Evolutionary conservation across 352 stramenopile genomes (phyloP), one percentile per base, ranked within the genome.

Genomic region (Pythium angustatum): DNA sequence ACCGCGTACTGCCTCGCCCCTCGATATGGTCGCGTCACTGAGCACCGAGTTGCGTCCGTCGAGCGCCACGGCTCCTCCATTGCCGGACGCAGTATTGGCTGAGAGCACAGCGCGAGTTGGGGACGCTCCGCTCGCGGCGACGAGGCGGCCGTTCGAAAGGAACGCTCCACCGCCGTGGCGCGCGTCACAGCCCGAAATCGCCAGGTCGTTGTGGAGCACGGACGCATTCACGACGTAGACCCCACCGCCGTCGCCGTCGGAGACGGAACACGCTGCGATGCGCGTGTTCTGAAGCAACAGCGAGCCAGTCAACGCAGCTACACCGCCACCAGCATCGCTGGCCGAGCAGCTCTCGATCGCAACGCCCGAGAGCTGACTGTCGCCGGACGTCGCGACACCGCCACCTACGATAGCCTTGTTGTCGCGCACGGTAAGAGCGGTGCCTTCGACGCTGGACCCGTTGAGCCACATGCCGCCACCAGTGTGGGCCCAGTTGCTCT

Each of bases 401-500:
- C 57, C 64, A 10, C 64, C 64, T 22, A 30, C 34, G 22, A 15
- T 47, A 1, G 64, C 64, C 7, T 7, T 45, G 45, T 63, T 66
- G n/a, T 4, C 43, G 0, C 38, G 31, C n/a, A 66, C 31, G 0
- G 14, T 31, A 5, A 63, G 30, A 17, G 17, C 30, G 1, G 43
- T 45, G 12, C 58, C 58, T 10, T 33, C 58, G 3, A 68, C 24
- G 30, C 6, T 48, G 1, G 51, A 58, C 1, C 26, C 26, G 2
- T 58, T 22, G 12, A 72, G 36, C 36, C 43, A 48, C 26, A 67
- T 17, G 1, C 64, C 64, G 21, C 64, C 58, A 10, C 64, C 64
- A 8, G 17, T 27, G 12, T 50, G 15, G 3, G 64, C 64, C 28
- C 12, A 45, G 53, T 64, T 67, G 19, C 44, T 53, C 22, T 30